phyloP scores from a whole-genome alignment of 2,329 filamentous ascomycete genomes.

The Hypoxylon sp. region DNA sequence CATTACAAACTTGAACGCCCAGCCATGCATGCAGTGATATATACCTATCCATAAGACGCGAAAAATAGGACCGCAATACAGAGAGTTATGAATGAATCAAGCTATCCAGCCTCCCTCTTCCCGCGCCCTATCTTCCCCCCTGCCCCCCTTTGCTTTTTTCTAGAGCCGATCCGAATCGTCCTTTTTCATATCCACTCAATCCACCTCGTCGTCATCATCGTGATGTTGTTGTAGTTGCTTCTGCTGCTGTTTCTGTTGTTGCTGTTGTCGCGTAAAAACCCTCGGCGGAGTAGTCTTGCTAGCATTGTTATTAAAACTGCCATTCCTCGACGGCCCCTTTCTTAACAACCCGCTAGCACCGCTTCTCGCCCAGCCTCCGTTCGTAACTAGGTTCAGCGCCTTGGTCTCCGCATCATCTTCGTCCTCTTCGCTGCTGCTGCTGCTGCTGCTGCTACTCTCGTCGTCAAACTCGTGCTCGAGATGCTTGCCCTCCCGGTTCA shows the following conservation, averaged over 20 bases:
- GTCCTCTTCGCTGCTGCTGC: constrained; percentile 56
- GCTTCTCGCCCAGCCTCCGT: constrained; percentile 57
- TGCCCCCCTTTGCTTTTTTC: background rate
- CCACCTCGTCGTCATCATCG: constrained; percentile 41
- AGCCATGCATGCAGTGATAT: constrained; percentile 37
- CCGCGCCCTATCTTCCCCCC: background rate
- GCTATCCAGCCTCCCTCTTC: background rate
- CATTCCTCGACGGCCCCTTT: constrained; percentile 46
- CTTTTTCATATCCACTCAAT: constrained; percentile 15
- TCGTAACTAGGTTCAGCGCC: constrained; percentile 61
- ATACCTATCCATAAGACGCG: constrained; percentile 19
- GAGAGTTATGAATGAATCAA: background rate
- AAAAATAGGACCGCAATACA: background rate
- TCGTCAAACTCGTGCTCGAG: constrained; percentile 58
- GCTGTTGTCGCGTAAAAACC: constrained; percentile 11
- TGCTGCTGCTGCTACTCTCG: background rate
- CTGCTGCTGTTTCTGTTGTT: background rate
- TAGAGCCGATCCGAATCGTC: background rate
- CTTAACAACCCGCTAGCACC: constrained; percentile 55
- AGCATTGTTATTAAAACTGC: constrained; percentile 5
- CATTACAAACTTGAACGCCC: constrained; percentile 23
- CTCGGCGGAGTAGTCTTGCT: constrained; percentile 18
- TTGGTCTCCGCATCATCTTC: constrained; percentile 55
- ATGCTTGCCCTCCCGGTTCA: constrained; percentile 63
- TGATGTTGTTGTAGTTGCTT: constrained; percentile 5